Conservation (phyloP, 2,329 filamentous ascomycete species). For the Chrysoporthe puriensis region DNA sequence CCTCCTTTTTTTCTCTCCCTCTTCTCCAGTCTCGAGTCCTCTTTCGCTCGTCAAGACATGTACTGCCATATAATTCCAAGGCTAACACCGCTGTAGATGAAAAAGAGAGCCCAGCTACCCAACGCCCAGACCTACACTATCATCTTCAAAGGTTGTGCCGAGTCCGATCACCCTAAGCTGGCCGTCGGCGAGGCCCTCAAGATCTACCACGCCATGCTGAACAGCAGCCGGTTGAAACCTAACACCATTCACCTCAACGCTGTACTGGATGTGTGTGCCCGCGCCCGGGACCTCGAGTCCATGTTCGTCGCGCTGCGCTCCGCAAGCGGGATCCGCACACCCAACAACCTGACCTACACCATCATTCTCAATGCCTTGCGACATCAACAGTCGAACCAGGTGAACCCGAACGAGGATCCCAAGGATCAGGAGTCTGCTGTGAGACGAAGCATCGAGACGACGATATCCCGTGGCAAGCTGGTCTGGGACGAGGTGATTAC, state of each 20-base stretch:
- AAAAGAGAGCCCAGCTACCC: constrained; percentile 82
- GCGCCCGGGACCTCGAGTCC: constrained; percentile 75
- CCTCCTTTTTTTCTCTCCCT: constrained; percentile 2
- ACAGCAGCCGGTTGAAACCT: constrained; percentile 66
- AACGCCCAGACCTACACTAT: constrained; percentile 84
- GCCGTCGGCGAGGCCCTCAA: constrained; percentile 71
- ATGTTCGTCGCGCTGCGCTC: constrained; percentile 78
- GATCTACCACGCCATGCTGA: constrained; percentile 76
- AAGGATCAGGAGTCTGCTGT: constrained; percentile 38
- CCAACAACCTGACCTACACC: constrained; percentile 77
- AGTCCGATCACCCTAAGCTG: constrained; percentile 58
- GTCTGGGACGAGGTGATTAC: constrained; percentile 81
- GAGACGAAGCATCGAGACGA: constrained; percentile 43
- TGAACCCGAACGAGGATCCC: constrained; percentile 33
- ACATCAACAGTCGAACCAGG: constrained; percentile 43
- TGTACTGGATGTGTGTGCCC: constrained; percentile 78
- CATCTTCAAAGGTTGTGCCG: constrained; percentile 75
- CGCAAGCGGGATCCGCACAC: constrained; percentile 66
- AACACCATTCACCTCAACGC: constrained; percentile 87
- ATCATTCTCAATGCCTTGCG: constrained; percentile 80
- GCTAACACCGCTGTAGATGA: constrained; percentile 68
- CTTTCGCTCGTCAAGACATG: not conserved
- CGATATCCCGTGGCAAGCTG: constrained; percentile 68
- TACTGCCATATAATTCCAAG: constrained; percentile 3
- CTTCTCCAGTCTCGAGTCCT: constrained; percentile 4